Conservation (phyloP, 805 yeast species). For the Brettanomyces naardenensis region DNA sequence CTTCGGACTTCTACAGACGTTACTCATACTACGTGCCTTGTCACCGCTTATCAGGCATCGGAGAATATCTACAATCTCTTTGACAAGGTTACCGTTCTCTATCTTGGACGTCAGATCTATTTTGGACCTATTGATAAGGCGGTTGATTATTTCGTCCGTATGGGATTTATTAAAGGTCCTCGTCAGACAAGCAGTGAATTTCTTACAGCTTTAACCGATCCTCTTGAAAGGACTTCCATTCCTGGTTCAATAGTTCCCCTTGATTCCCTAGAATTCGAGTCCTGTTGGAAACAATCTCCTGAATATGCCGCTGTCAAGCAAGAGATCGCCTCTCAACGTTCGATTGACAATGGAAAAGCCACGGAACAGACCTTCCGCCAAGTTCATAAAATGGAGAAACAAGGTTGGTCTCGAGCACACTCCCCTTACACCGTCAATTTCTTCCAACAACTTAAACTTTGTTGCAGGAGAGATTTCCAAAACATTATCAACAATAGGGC, state of each 20-base stretch:
- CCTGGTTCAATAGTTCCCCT: constrained; percentile 47
- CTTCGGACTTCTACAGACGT: constrained; percentile 52
- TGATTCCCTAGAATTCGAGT: constrained; percentile 50
- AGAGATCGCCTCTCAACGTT: constrained; percentile 29
- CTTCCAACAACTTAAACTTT: constrained; percentile 41
- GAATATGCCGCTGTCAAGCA: constrained; percentile 34
- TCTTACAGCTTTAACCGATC: constrained; percentile 61
- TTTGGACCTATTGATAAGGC: constrained; percentile 50
- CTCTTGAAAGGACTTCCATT: constrained; percentile 42
- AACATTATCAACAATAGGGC: constrained; percentile 51
- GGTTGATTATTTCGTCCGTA: constrained; percentile 42
- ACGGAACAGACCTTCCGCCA: constrained; percentile 24
- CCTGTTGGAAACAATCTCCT: constrained; percentile 50
- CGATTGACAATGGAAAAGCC: constrained; percentile 23
- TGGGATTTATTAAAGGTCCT: constrained; percentile 57
- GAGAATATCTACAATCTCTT: constrained; percentile 55
- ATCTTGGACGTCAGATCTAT: constrained; percentile 53
- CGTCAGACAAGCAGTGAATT: constrained; percentile 66
- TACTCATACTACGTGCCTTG: constrained; percentile 48
- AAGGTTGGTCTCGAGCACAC: constrained; percentile 31
- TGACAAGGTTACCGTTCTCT: constrained; percentile 53
- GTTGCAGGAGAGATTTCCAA: constrained; percentile 45
- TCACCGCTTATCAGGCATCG: constrained; percentile 63
- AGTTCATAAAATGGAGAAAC: constrained; percentile 27
- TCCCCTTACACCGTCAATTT: constrained; percentile 34